Conservation (phyloP, 169 alveolate species). For the Plasmodium ovale region DNA sequence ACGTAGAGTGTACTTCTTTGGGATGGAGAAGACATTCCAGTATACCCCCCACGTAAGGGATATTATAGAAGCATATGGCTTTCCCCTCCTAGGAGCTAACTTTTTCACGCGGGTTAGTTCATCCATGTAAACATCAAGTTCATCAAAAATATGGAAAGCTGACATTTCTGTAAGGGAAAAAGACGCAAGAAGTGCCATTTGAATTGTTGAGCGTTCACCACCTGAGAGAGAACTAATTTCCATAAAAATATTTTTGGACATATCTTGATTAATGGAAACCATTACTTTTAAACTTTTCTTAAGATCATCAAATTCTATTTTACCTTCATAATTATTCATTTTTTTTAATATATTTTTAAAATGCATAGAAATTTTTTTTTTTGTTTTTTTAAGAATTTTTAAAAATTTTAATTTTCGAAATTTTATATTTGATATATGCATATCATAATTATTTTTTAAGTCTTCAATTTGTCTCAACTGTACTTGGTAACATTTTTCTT, state of each 20-base stretch:
- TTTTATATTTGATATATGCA: constrained; percentile 66
- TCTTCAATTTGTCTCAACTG: constrained; percentile 63
- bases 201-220: constrained; percentile 82
- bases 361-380: constrained; percentile 31
- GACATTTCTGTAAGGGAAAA: constrained; percentile 78
- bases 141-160: constrained; percentile 82
- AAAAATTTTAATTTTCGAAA: constrained; percentile 22
- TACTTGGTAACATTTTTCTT: constrained; percentile 27
- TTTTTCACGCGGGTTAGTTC: constrained; percentile 80
- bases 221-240: constrained; percentile 81
- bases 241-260: constrained; percentile 50
- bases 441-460: constrained; percentile 59
- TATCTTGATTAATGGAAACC: constrained; percentile 53
- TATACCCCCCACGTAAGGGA: no score
- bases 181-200: constrained; percentile 80
- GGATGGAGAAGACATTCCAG: no score
- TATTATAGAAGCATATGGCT: no score
- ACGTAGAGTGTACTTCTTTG: no score
- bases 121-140: constrained; percentile 83
- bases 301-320: constrained; percentile 51
- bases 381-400: constrained; percentile 44
- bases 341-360: constrained; percentile 51
- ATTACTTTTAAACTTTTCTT: constrained; percentile 46
- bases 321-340: constrained; percentile 72
- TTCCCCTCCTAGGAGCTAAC: not conserved